Percentiles rank a stretch among this genome's conserved stretches.
phyloP scores from a whole-genome alignment of 169 alveolate genomes.

The Plasmodium knowlesi region DNA sequence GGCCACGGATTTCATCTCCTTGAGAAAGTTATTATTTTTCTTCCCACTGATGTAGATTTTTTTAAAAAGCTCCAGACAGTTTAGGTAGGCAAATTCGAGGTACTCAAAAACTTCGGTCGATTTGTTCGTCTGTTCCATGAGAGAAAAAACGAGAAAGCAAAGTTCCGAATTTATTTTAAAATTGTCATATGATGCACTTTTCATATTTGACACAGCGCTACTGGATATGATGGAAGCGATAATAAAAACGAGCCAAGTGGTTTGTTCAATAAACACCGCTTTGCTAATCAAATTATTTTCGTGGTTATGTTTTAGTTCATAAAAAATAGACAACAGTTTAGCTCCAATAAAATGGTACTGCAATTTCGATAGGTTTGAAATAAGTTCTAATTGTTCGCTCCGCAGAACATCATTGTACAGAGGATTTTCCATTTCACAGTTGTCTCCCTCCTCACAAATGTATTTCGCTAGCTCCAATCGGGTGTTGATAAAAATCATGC shows the following conservation, averaged over 20 bases:
- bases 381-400: constrained; percentile 82
- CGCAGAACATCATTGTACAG: constrained; percentile 75
- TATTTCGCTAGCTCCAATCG: constrained; percentile 67
- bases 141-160: constrained; percentile 62
- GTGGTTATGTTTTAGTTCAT: constrained; percentile 61
- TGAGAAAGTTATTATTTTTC: constrained; percentile 88
- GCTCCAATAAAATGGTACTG: constrained; percentile 77
- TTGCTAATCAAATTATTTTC: constrained; percentile 66
- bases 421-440: constrained; percentile 69
- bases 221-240: constrained; percentile 85
- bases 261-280: constrained; percentile 80
- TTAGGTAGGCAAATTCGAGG: constrained; percentile 90
- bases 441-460: constrained; percentile 65
- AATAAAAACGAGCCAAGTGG: constrained; percentile 84
- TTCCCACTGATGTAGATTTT: constrained; percentile 93
- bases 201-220: constrained; percentile 76
- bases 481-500: constrained; percentile 53
- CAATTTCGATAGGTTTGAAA: constrained; percentile 80
- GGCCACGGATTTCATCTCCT: constrained; percentile 68
- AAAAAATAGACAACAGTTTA: constrained; percentile 65
- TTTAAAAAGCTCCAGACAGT: constrained; percentile 93
- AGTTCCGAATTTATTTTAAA: constrained; percentile 72
- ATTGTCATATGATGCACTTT: constrained; percentile 24
- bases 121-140: constrained; percentile 75
- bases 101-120: constrained; percentile 80